These are phyloP conservation scores for Solanum hybrid DNA, from an alignment of 305 asterid species.

Conservation along the genomic window DNA sequence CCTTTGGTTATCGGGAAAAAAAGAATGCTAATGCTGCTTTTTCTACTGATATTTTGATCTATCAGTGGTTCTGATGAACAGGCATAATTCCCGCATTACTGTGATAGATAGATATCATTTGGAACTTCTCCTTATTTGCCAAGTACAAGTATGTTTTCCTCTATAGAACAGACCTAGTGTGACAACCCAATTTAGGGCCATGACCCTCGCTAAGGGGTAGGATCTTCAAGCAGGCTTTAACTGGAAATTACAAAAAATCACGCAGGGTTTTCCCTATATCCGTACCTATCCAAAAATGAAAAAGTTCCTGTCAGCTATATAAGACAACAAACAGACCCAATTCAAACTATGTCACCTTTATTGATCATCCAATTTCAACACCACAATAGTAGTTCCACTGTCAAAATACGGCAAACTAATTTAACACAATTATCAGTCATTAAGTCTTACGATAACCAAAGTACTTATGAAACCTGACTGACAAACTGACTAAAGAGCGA, in stretches of 20 bases:
- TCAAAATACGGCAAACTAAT: neutral
- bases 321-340: neutral
- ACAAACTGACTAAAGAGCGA: neutral
- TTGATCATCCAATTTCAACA: neutral
- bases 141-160: neutral
- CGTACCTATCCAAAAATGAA: neutral
- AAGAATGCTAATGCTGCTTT: neutral
- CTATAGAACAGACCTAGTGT: neutral
- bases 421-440: neutral
- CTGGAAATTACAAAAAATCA: neutral
- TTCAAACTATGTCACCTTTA: neutral
- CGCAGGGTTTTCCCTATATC: neutral
- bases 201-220: neutral
- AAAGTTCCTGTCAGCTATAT: neutral
- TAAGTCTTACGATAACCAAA: neutral
- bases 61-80: neutral
- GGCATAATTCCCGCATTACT: neutral
- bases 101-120: neutral
- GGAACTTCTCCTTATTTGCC: neutral
- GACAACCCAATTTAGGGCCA: neutral
- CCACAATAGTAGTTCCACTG: neutral
- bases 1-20: neutral
- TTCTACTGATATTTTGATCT: neutral
- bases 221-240: neutral
- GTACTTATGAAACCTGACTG: neutral